phyloP scores from a whole-genome alignment of 345 rosid genomes.

The Cardiospermum halicacabum region DNA sequence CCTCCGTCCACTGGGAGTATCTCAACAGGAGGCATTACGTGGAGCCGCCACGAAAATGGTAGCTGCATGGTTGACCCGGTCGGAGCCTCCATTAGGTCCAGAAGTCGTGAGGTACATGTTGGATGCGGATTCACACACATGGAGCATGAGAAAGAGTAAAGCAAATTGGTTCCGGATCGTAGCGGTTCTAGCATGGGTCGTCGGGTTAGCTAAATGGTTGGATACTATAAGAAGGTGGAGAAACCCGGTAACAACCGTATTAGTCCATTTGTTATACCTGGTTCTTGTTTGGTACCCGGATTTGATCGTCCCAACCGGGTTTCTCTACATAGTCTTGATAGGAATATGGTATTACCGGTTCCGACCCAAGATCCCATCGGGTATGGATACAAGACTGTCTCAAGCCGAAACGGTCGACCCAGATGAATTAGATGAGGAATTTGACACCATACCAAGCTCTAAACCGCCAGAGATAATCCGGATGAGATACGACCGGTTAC shows the following conservation, averaged over 20 bases:
- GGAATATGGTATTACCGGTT: constrained; percentile 95
- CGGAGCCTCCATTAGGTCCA: constrained; percentile 81
- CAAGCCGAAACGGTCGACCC: constrained; percentile 78
- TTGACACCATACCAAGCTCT: constrained; percentile 87
- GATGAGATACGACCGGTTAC: constrained; percentile 74
- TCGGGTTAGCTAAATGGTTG: constrained; percentile 91
- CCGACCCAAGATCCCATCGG: constrained; percentile 82
- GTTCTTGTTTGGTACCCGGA: constrained; percentile 99
- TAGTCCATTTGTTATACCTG: constrained; percentile 73
- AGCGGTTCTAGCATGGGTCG: constrained; percentile 86
- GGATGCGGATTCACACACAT: constrained; percentile 89
- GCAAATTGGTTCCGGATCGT: constrained; percentile 94
- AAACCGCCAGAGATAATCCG: constrained; percentile 61
- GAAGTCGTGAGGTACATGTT: constrained; percentile 91
- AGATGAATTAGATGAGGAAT: constrained; percentile 93
- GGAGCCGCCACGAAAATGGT: constrained; percentile 92
- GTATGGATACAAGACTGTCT: constrained; percentile 85
- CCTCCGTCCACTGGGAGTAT: constrained; percentile 86
- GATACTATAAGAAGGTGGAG: constrained; percentile 80
- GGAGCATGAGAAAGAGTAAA: constrained; percentile 99
- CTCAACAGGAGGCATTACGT: constrained; percentile 89
- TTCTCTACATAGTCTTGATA: constrained; percentile 66
- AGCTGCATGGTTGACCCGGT: constrained; percentile 71
- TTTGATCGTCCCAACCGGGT: constrained; percentile 84
- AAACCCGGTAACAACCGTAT: constrained; percentile 72